These are phyloP conservation scores for Chamaenerion angustifolium DNA, from an alignment of 345 rosid species.

Conservation along the genomic window DNA sequence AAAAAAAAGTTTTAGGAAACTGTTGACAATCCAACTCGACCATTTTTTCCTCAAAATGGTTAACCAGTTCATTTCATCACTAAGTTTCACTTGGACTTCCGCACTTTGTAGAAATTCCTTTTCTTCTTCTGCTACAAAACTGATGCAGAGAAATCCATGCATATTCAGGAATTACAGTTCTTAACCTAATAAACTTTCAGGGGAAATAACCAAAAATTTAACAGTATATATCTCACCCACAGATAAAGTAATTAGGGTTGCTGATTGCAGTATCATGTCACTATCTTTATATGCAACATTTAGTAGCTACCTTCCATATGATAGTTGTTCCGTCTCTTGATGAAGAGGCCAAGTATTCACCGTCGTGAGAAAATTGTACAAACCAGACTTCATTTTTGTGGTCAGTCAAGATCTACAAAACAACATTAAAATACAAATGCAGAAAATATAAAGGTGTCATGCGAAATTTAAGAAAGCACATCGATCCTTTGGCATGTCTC, in stretches of 20 bases:
- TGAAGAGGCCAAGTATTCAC: slow-evolving; percentile 76
- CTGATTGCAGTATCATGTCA: neutral
- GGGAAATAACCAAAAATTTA: too few species aligned
- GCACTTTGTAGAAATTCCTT: too few species aligned
- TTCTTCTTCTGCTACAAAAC: too few species aligned
- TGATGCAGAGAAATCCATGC: neutral
- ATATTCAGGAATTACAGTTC: neutral
- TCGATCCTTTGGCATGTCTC: too few species aligned
- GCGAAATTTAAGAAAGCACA: too few species aligned
- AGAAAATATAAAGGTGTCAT: neutral
- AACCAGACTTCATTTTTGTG: slow-evolving; percentile 92
- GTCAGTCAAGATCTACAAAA: slow-evolving; percentile 57
- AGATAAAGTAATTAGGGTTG: neutral
- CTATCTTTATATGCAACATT: neutral
- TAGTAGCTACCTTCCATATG: slow-evolving; percentile 66
- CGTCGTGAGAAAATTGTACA: slow-evolving; percentile 72
- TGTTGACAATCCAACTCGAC: too few species aligned
- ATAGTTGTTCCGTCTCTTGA: slow-evolving; percentile 88
- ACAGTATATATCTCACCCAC: neutral
- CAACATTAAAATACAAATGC: neutral
- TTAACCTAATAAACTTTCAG: neutral
- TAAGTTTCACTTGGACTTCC: too few species aligned
- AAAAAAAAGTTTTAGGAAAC: too few species aligned
- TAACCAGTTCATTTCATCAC: too few species aligned
- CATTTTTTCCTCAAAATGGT: too few species aligned